A percentile compares a stretch with the other conserved stretches of the same genome.
phyloP scores from a whole-genome alignment of 495 filamentous ascomycete species.

The Xylaria bambusicola region DNA sequence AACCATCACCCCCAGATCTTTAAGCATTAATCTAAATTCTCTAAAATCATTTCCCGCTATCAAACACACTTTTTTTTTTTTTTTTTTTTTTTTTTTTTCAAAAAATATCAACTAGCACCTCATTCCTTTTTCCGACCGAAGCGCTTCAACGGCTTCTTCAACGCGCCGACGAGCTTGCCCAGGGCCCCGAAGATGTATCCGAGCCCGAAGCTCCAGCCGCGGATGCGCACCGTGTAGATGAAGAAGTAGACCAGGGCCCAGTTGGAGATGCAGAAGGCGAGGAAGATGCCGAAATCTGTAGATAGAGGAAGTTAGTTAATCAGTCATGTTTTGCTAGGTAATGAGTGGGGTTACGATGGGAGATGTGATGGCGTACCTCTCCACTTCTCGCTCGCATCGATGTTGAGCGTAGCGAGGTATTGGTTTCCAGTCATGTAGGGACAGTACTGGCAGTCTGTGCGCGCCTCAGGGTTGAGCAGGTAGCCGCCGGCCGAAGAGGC shows the following conservation, averaged over 20 bases:
- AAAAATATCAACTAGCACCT: not conserved
- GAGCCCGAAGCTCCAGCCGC: slow-evolving; percentile 73
- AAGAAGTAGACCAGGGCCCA: slow-evolving; percentile 85
- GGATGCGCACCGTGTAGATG: slow-evolving; percentile 73
- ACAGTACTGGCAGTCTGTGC: slow-evolving; percentile 71
- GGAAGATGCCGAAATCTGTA: slow-evolving; percentile 74
- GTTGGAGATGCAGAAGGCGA: slow-evolving; percentile 74
- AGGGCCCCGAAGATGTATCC: slow-evolving; percentile 55
- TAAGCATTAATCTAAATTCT: too few relatives aligned
- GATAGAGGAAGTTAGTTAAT: slow-evolving; percentile 35
- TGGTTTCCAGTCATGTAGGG: slow-evolving; percentile 64
- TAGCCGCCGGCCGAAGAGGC: slow-evolving; percentile 53
- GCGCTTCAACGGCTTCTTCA: slow-evolving; percentile 47
- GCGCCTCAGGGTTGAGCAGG: slow-evolving; percentile 59
- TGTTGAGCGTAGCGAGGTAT: slow-evolving; percentile 69
- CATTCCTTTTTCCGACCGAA: slow-evolving; percentile 18
- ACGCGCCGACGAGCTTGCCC: slow-evolving; percentile 46
- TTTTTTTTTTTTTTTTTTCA: not conserved
- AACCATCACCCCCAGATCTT: too few relatives aligned
- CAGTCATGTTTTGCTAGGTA: slow-evolving; percentile 14
- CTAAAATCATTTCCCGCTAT: too few relatives aligned
- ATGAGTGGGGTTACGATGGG: not conserved
- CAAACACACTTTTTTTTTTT: too few relatives aligned
- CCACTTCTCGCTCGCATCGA: slow-evolving; percentile 44
- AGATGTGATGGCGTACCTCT: slow-evolving; percentile 22